A percentile compares a stretch with the other conserved stretches of the same genome.
These are phyloP conservation scores for Sarocladium oryzae DNA, from an alignment of 2,329 filamentous ascomycete genomes.

Conservation along the genomic window DNA sequence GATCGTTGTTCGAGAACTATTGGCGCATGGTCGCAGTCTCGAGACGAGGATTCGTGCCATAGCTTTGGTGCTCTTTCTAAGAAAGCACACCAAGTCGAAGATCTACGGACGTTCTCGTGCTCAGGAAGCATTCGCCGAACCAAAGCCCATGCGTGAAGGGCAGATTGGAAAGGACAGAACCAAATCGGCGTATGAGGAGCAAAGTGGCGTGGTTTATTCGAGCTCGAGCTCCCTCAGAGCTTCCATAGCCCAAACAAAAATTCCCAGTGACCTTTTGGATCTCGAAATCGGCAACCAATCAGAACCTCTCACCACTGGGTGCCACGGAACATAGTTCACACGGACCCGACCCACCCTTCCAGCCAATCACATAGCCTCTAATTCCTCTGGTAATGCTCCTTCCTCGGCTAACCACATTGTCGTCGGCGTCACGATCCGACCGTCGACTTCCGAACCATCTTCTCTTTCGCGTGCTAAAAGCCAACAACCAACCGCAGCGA, in stretches of 20 bases:
- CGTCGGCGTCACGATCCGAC: constrained; percentile 7
- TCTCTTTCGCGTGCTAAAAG: not conserved
- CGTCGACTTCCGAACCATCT: constrained; percentile 5
- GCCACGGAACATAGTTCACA: constrained; percentile 21
- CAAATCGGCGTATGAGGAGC: not conserved
- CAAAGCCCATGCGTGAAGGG: not conserved
- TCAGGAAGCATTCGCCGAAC: not conserved
- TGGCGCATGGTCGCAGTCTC: not conserved
- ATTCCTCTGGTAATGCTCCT: constrained; percentile 31
- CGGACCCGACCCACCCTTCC: constrained; percentile 11
- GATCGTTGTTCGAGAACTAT: not conserved
- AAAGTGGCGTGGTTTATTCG: not conserved
- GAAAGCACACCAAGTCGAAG: not conserved
- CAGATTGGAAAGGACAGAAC: not conserved
- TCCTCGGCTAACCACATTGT: constrained; percentile 39
- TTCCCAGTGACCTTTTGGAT: constrained; percentile 10
- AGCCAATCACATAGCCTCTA: constrained; percentile 34
- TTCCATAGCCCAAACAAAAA: not conserved
- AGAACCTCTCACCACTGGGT: constrained; percentile 9
- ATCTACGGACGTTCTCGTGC: not conserved
- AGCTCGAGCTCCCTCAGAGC: constrained; percentile 2
- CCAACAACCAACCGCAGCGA: not conserved
- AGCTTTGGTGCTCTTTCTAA: not conserved
- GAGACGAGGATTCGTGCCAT: constrained; percentile 5
- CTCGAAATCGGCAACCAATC: constrained; percentile 22